Percentiles rank a stretch among this genome's conserved stretches.
Evolutionary conservation across 768 basidiomycete species (phyloP).

Genomic region (Mycena olivaceomarginata): DNA sequence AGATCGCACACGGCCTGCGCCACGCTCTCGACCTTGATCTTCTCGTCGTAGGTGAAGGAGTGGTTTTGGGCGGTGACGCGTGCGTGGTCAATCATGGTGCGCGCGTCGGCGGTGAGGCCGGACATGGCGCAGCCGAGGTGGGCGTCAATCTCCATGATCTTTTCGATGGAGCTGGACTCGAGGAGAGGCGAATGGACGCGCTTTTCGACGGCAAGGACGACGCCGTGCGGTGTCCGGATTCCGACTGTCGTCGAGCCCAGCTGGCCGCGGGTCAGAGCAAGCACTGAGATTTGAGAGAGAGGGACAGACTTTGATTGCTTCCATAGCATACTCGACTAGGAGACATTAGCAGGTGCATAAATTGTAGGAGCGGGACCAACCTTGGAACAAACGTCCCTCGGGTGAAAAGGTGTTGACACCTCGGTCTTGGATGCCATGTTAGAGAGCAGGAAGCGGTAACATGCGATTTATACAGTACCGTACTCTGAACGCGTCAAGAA

Average conservation of each 20-base stretch:
- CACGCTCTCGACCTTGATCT: constrained; percentile 97
- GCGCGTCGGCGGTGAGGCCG: constrained; percentile 96
- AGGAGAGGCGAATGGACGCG: constrained; percentile 97
- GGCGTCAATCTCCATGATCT: constrained; percentile 99
- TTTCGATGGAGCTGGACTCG: constrained; percentile 97
- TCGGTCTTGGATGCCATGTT: constrained; percentile 74
- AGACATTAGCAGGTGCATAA: constrained; percentile 42
- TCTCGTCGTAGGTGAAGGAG: constrained; percentile 96
- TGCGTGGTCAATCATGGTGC: constrained; percentile 99
- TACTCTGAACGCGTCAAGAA: constrained; percentile 98
- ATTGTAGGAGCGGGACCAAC: constrained; percentile 62
- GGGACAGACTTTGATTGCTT: constrained; percentile 93
- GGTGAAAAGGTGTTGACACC: constrained; percentile 99
- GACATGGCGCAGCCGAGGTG: constrained; percentile 99
- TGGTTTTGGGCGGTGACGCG: constrained; percentile 98
- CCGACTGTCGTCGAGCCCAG: constrained; percentile 99
- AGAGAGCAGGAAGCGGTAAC: neutral
- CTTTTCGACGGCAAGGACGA: constrained; percentile 97
- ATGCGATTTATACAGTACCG: constrained; percentile 67
- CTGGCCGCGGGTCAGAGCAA: constrained; percentile 62
- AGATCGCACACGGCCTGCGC: constrained; percentile 99
- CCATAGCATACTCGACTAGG: constrained; percentile 98
- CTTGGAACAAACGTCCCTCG: constrained; percentile 98
- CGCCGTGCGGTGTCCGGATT: constrained; percentile 92
- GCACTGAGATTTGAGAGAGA: neutral